Evolutionary conservation across 2,329 filamentous ascomycete genomes (phyloP).

Genomic region (Aspergillus costaricaensis): DNA sequence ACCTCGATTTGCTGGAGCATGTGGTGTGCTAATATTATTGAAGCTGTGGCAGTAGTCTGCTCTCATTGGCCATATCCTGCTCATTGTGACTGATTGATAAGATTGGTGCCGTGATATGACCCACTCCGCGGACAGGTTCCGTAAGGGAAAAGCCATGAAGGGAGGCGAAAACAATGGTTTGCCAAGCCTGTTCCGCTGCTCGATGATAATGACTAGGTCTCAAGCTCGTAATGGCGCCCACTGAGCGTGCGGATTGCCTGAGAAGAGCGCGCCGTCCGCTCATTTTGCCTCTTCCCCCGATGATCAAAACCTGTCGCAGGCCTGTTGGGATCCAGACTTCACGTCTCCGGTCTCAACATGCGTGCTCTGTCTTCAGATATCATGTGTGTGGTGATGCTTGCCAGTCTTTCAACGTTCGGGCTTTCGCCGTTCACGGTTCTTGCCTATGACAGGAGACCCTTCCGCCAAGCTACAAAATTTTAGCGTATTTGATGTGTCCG

Average conservation of each 20-base stretch:
- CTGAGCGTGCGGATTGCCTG: background rate
- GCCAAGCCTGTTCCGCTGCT: background rate
- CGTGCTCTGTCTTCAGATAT: no score
- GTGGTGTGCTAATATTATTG: background rate
- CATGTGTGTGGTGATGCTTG: no score
- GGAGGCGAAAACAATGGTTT: background rate
- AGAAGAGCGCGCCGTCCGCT: background rate
- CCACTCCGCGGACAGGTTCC: constrained; percentile 5
- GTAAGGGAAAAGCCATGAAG: background rate
- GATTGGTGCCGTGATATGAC: background rate
- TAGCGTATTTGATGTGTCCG: no score
- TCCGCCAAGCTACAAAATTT: no score
- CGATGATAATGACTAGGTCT: background rate
- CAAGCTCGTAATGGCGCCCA: background rate
- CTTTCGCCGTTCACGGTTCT: no score
- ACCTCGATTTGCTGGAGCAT: background rate
- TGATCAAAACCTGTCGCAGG: background rate
- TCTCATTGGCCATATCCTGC: background rate
- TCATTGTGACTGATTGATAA: constrained; percentile 5
- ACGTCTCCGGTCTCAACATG: no score
- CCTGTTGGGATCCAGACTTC: no score
- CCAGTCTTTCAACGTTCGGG: no score
- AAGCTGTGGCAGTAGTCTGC: background rate
- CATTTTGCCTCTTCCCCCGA: background rate
- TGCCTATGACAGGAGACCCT: no score